Evolutionary conservation across 768 basidiomycete species (phyloP), one percentile per base, ranked within the genome.

Genomic region (Sporobolomyces pararoseus): DNA sequence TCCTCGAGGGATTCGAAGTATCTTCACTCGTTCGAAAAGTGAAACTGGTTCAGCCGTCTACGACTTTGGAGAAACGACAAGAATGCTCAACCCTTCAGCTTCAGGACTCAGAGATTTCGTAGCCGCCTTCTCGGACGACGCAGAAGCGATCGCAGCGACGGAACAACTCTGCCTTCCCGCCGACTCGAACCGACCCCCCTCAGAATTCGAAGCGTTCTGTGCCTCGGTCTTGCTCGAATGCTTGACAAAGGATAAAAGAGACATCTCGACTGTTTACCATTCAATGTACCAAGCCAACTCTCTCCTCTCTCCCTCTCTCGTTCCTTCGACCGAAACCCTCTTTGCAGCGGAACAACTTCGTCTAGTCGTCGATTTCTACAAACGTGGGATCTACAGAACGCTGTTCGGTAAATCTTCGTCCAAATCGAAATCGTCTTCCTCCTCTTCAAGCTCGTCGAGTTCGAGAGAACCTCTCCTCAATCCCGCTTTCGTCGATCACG

Each of bases 1-100:
- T 78, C 91, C 96, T 0, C 86, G 90, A 73, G 95, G 95, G 13
- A 94, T 91, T 75, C 85, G 92, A 53, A 91, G 90, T 78, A 83
- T 96, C 16, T 94, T 93, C 75, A 88, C 93, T 14, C 87, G 90
- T 17, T 89, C 91, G 21, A 90, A 91, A 23, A 86, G 88, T 19
- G 88, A 90, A 35, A 85, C 87, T 7, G 90, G 90, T 3, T 90
- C 92, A 75, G 85, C 89, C 4, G 90, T 90, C 23, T 84, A 94
- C 21, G 94, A 97, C 77, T 89, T 91, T 75, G 89, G 92, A 0
- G 86, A 88, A 69, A 81, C 87, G 52, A 86, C 85, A 14, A 17
- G 58, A 12, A 29, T 68, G 37, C 65, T 76, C 35, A 17, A 31
- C 31, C 47, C 66, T 32, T 57, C 87, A 13, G 84, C 59, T 16